Evolutionary conservation across 139 green algal species (phyloP).

Genomic region (Zygnema circumcarinatum): DNA sequence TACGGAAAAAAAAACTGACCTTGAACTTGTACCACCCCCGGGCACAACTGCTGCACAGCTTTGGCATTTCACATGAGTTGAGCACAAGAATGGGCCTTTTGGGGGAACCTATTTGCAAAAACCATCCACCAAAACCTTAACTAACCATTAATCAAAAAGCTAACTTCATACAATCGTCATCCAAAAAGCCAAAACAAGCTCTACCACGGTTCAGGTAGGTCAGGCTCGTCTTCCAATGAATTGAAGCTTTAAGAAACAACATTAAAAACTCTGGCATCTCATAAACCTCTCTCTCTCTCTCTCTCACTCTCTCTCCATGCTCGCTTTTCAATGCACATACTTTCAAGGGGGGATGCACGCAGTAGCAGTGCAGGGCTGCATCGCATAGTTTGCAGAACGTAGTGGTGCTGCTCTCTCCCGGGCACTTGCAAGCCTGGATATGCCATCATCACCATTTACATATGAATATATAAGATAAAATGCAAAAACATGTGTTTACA

Average conservation of each 20-base stretch:
- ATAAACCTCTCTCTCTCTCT: background rate
- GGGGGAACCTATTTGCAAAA: background rate
- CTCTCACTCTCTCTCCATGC: background rate
- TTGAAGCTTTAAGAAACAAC: background rate
- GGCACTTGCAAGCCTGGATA: constrained; percentile 6
- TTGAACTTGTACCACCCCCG: constrained; percentile 37
- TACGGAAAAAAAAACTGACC: constrained; percentile 8
- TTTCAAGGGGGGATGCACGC: constrained; percentile 19
- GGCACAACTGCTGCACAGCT: constrained; percentile 42
- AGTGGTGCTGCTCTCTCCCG: background rate
- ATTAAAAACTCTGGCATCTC: background rate
- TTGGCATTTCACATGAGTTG: constrained; percentile 22
- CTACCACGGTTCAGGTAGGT: background rate
- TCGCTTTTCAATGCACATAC: background rate
- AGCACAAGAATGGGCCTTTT: constrained; percentile 39
- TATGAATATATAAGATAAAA: background rate
- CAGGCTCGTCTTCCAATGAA: background rate
- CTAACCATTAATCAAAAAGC: too few species aligned
- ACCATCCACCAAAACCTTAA: background rate
- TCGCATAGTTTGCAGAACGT: constrained; percentile 35
- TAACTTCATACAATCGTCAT: too few species aligned
- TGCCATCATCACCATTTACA: background rate
- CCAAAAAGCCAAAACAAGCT: too few species aligned
- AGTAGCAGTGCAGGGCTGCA: background rate
- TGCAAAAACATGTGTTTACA: background rate